These are phyloP conservation scores for Umbelopsis sp. DNA, from an alignment of 371 early-diverging fungal species.

Conservation along the genomic window DNA sequence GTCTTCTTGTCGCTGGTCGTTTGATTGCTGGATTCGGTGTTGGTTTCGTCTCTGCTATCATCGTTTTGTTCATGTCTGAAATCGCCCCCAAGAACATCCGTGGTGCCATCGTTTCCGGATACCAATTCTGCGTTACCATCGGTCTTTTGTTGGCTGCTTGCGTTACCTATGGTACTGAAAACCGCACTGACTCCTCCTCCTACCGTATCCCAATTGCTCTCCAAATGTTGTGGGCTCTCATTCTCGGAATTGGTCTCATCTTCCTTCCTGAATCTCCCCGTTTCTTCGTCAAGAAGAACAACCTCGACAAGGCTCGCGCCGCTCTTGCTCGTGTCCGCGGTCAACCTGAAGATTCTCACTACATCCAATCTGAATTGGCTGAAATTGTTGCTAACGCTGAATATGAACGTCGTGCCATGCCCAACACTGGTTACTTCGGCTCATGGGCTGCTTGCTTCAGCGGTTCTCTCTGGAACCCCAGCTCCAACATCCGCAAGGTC, in stretches of 20 bases:
- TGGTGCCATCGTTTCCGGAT: constrained; percentile 64
- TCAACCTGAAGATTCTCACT: neutral
- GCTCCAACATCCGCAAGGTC: constrained; percentile 34
- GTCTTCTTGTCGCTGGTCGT: constrained; percentile 17
- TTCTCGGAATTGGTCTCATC: constrained; percentile 47
- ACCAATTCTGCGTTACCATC: constrained; percentile 69
- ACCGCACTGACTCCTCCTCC: constrained; percentile 31
- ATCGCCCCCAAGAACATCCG: constrained; percentile 65
- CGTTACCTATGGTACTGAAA: constrained; percentile 42
- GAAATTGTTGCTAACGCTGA: constrained; percentile 13
- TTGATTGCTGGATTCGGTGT: constrained; percentile 17
- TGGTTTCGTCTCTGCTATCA: constrained; percentile 15
- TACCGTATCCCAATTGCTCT: constrained; percentile 50
- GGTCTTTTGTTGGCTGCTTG: constrained; percentile 44
- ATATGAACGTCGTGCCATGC: constrained; percentile 17
- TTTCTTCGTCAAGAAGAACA: constrained; percentile 46
- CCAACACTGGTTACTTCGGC: constrained; percentile 19
- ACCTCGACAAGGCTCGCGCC: constrained; percentile 36
- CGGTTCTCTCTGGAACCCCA: constrained; percentile 13
- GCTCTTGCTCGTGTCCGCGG: constrained; percentile 31
- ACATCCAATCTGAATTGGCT: constrained; percentile 5
- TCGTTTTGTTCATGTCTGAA: constrained; percentile 62
- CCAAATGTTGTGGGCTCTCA: constrained; percentile 48
- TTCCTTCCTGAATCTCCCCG: constrained; percentile 59
- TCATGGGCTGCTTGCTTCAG: constrained; percentile 13